Evolutionary conservation across 2,329 filamentous ascomycete genomes (phyloP), one percentile per base, ranked within the genome.

Genomic region (Alternaria infectoria): DNA sequence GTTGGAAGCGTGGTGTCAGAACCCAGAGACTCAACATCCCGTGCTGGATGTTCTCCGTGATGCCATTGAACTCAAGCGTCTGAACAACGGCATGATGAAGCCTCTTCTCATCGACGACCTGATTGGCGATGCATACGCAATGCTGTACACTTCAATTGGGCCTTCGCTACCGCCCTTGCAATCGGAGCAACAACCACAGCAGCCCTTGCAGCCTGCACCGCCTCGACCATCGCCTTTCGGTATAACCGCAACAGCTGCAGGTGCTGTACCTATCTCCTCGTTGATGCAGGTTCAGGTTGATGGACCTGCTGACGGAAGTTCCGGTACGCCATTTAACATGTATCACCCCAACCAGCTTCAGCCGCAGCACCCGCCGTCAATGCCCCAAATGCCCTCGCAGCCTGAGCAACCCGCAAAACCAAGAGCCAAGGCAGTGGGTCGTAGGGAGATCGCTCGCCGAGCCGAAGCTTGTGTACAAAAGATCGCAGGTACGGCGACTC

Each of bases 61-160:
- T 66, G 86, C 87, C 1, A 83, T 90, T 25, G 90, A 93, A 69
- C 81, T 92, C 32, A 92, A 92, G 74, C 90, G 89, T 77, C 86
- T 97, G 47, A 99, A 99, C 75, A 90, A 90, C 44, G 91, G 90
- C 50, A 85, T 97, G 8, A 96, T 96, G 87, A 97, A 97, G 79
- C 87, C 91, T 1, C 87, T 89, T 0, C 86, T 90, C 10, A 95
- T 98, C 47, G 96, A 99, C 73, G 96, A 99, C 74, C 86, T 98
- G n/a, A 91, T 97, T 68, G 91, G 90, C 21, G 96, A 99, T 79
- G 90, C 92, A 52, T 99, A 97, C 79, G 91, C 92, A 1, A 86
- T 89, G 52, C 83, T 97, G 15, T 96, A 93, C 75, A 85, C 86
- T 17, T 87, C 90, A 28, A 82, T 93, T 52, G 88, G 88, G 2